Evolutionary conservation across 2,329 filamentous ascomycete genomes (phyloP), one percentile per base, ranked within the genome.

Genomic region (Colletotrichum sublineola): DNA sequence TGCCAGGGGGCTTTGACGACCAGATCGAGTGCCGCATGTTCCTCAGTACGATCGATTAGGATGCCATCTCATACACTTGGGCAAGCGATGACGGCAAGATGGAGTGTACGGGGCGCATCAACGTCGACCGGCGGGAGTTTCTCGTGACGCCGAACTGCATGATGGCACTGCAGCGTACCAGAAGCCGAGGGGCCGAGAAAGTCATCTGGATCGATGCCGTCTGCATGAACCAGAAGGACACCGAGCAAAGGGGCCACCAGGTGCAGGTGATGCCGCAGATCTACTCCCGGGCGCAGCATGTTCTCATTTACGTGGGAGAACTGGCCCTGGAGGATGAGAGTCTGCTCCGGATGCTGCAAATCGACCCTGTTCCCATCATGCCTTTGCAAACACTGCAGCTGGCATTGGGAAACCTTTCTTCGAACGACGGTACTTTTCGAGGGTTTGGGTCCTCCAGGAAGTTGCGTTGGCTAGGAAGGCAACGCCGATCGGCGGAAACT

Each of bases 61-160:
- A 81, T 40, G 76, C 80, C 36, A 77, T 82, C 63, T 82, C 81
- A 3, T 82, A 82, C 42, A 81, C 80, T 33, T 82, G 81, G 81
- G 80, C 79, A n/a, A 74, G 74, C 12, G 75, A 75, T 20, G 74
- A 61, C 20, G 29, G 24, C 4, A 4, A 5, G 1, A 63, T 66
- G 29, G 60, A 57, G 2, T 29, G 50, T 44, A 67, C 40, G 11
- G 11, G 12, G 8, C 11, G 18, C 5, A 57, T 73, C 1, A 15
- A 2, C 1, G 20, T 73, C 3, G 15, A 60, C 31, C n/a, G n/a
- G 2, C n/a, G 1, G 12, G 9, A 38, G 0, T 68, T 72, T 15
- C 1, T 11, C 1, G 60, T 68, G 20, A 72, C 68, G 1, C 18
- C 29, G 7, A 73, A 64, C 2, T 68, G 63, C 18, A 63, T 50